A percentile compares a stretch with the other conserved stretches of the same genome.
These are phyloP conservation scores for Populus nigra DNA, from an alignment of 345 rosid genomes.

Conservation along the genomic window DNA sequence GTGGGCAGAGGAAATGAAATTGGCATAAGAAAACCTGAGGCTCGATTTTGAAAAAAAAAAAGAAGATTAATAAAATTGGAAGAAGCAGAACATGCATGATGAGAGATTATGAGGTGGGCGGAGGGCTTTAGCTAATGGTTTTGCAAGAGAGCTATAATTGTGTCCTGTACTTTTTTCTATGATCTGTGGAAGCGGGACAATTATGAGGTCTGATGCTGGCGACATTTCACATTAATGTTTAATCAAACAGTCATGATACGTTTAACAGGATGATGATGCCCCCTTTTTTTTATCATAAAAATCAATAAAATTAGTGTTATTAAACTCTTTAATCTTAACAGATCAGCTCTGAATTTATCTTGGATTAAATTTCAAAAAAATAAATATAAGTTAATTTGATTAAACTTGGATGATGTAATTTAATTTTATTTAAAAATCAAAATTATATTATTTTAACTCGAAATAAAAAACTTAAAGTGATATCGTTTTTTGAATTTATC, in stretches of 20 bases:
- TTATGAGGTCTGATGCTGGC: constrained; percentile 17
- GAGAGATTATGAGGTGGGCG: constrained; percentile 20
- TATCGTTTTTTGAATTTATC: too few relatives aligned
- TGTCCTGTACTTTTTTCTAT: constrained; percentile 51
- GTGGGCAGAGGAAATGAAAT: neutral
- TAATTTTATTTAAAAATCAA: too few relatives aligned
- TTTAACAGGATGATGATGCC: neutral
- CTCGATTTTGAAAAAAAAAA: neutral
- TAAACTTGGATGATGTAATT: too few relatives aligned
- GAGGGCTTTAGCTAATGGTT: constrained; percentile 38
- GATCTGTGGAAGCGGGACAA: constrained; percentile 16
- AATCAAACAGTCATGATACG: neutral
- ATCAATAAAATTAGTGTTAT: too few relatives aligned
- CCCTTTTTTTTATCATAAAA: too few relatives aligned
- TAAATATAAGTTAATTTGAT: too few relatives aligned
- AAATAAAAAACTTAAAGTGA: too few relatives aligned
- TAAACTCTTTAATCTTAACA: too few relatives aligned
- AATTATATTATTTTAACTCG: too few relatives aligned
- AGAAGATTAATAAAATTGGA: neutral
- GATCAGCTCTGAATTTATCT: too few relatives aligned
- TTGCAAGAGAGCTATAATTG: constrained; percentile 43
- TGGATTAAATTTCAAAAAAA: too few relatives aligned
- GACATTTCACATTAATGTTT: neutral
- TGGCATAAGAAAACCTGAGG: neutral
- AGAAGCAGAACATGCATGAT: constrained; percentile 19